Percentiles rank a stretch among this genome's conserved stretches.
Conservation (phyloP, 129 eudicot species). For the Flaveria robusta region DNA sequence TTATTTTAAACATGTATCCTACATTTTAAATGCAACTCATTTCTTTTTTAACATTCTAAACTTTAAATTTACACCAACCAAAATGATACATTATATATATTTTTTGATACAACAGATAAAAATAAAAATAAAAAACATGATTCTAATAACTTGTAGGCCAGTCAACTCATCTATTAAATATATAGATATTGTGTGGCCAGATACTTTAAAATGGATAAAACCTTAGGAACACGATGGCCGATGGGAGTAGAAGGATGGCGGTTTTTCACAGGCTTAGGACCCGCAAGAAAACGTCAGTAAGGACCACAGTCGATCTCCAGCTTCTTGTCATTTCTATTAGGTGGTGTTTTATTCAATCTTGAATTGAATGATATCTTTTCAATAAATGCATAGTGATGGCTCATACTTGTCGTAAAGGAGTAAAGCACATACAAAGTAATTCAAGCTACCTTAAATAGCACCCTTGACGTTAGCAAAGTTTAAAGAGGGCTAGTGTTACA, state of each 20-base stretch:
- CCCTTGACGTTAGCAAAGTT: not conserved
- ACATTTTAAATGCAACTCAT: too few species aligned
- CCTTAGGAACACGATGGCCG: not conserved
- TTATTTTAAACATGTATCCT: too few species aligned
- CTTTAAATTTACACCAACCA: too few species aligned
- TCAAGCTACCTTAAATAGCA: not conserved
- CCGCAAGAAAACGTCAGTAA: constrained; percentile 2
- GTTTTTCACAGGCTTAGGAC: not conserved
- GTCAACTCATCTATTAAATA: not conserved
- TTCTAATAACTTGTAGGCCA: too few species aligned
- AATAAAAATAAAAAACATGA: not conserved
- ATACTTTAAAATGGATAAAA: constrained; percentile 1
- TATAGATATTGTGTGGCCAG: constrained; percentile 12
- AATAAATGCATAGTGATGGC: too few species aligned
- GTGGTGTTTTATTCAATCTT: too few species aligned
- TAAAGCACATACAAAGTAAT: not conserved
- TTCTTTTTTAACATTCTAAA: too few species aligned
- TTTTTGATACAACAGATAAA: too few species aligned
- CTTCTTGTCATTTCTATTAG: too few species aligned
- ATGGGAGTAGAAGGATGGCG: not conserved
- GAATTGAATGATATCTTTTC: too few species aligned
- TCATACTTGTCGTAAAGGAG: not conserved
- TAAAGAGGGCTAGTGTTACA: not conserved
- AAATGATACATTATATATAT: too few species aligned
- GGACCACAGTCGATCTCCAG: not conserved